These are phyloP conservation scores for Penicillium janthinellum DNA, from an alignment of 2,329 filamentous ascomycete genomes.

Conservation along the genomic window DNA sequence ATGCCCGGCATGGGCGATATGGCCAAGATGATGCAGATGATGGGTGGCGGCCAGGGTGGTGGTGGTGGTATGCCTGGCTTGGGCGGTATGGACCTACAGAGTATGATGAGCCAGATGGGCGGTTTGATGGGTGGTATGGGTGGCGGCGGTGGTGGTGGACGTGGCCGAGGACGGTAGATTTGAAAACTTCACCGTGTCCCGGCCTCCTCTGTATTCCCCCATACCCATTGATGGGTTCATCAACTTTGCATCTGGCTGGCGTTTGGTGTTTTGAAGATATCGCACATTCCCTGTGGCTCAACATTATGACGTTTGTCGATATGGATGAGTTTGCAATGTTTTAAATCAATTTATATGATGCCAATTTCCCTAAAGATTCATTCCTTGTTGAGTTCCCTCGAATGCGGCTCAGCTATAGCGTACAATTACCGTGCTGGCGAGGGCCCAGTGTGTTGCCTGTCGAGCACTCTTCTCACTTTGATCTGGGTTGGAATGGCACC, in stretches of 20 bases:
- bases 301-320: neutral
- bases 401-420: too few species aligned
- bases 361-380: neutral
- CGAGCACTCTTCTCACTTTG: neutral
- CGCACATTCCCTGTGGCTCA: slow-evolving; percentile 7
- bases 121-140: slow-evolving; percentile 56
- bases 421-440: neutral
- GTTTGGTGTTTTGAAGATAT: slow-evolving; percentile 24
- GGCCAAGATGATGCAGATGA: slow-evolving; percentile 87
- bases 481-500: neutral
- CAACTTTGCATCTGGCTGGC: slow-evolving; percentile 23
- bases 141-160: slow-evolving; percentile 43
- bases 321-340: neutral
- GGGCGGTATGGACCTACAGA: slow-evolving; percentile 63
- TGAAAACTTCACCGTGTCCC: slow-evolving; percentile 5
- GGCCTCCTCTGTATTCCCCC: slow-evolving; percentile 5
- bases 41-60: slow-evolving; percentile 68
- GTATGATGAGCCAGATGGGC: slow-evolving; percentile 77
- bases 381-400: neutral
- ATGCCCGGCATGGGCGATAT: slow-evolving; percentile 65
- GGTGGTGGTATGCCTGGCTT: slow-evolving; percentile 67
- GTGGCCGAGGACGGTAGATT: slow-evolving; percentile 36
- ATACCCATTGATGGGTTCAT: slow-evolving; percentile 17
- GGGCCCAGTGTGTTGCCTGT: slow-evolving; percentile 1
- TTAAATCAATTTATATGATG: slow-evolving; percentile 6